A percentile compares a stretch with the other conserved stretches of the same genome.
Conservation (phyloP, 352 stramenopile species). For the Globisporangium abappressorium region DNA sequence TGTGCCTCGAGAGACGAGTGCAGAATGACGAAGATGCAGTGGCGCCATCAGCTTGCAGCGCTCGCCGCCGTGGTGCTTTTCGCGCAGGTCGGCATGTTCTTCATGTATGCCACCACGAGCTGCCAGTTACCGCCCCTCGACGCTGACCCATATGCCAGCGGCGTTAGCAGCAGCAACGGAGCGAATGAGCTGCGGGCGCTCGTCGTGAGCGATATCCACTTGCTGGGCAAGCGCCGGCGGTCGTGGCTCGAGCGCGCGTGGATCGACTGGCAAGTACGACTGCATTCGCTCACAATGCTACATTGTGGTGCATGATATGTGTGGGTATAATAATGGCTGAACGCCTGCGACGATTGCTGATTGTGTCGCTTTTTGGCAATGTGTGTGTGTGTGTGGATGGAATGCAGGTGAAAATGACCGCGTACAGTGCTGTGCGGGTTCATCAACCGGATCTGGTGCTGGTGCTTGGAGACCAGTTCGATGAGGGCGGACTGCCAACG, state of each 20-base stretch:
- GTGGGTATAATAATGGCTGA: background rate
- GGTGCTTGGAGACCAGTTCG: slow-evolving; percentile 70
- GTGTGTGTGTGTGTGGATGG: background rate
- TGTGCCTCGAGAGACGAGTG: background rate
- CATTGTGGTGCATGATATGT: too few relatives aligned
- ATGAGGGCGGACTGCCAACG: slow-evolving; percentile 64
- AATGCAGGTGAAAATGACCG: slow-evolving; percentile 31
- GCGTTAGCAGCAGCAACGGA: background rate
- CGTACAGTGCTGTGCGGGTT: slow-evolving; percentile 39
- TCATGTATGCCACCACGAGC: slow-evolving; percentile 45
- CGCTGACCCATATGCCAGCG: background rate
- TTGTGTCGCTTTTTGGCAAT: background rate
- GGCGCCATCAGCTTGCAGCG: slow-evolving; percentile 20
- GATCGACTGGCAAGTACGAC: slow-evolving; percentile 65
- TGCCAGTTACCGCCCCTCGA: background rate
- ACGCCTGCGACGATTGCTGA: background rate
- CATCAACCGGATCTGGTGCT: slow-evolving; percentile 57
- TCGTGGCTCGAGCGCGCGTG: slow-evolving; percentile 54
- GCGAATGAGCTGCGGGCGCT: slow-evolving; percentile 34
- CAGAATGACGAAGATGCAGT: background rate
- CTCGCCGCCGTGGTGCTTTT: slow-evolving; percentile 28
- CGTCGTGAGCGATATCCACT: slow-evolving; percentile 68
- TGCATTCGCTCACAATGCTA: background rate
- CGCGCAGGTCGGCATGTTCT: slow-evolving; percentile 59
- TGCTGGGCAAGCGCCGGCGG: slow-evolving; percentile 66